Base-by-base conservation (phyloP, 2,329 filamentous ascomycete species). In the Aspergillus niger region DNA sequence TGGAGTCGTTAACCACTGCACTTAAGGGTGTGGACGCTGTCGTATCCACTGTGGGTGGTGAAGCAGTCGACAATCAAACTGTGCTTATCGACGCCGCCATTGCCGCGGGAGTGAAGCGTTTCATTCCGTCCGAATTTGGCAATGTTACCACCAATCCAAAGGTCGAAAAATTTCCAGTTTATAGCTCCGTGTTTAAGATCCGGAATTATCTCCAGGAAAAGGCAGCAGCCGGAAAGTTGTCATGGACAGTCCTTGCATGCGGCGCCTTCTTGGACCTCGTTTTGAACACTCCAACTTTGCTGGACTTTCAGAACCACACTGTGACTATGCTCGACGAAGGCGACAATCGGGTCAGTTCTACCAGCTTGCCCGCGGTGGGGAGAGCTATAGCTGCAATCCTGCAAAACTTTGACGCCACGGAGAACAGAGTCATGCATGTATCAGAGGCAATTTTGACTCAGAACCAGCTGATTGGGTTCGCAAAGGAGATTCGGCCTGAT, bases 301-400 rank as follows among this genome's bases (percentile, higher is more conserved):
- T 51, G 26, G 49, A 51, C 49, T 51, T 51, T 32, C 11, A n/a
- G 24, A 51, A 51, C 28, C 49, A 51, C 49, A 51, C 39, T 17
- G 39, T 17, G n/a, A 43, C 39, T 17, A 5, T 17, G 17, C 15
- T 43, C n/a, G 39, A 43, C 8, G 39, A 43, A 8, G 39, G 39
- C 39, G 39, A 43, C 10, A 43, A 43, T 20, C 17, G 39, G 39
- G 1, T 43, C 39, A 43, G 39, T 20, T 8, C 39, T 4, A 43
- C 39, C 17, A 38, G 11, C 28, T 52, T 36, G 15, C 1, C n/a
- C 20, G 15, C 10, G 49, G 28, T 22, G 28, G 28, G 28, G 7
- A 32, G 15, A 20, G 24, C 49, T 3, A 7, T 52, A 2, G 49
- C 28, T 15, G 49, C 24, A 15, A 36, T 52, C 28, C 28, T 52